Evolutionary conservation across 176 grass and related monocot genomes (phyloP).

Genomic region (Avena eriantha): DNA sequence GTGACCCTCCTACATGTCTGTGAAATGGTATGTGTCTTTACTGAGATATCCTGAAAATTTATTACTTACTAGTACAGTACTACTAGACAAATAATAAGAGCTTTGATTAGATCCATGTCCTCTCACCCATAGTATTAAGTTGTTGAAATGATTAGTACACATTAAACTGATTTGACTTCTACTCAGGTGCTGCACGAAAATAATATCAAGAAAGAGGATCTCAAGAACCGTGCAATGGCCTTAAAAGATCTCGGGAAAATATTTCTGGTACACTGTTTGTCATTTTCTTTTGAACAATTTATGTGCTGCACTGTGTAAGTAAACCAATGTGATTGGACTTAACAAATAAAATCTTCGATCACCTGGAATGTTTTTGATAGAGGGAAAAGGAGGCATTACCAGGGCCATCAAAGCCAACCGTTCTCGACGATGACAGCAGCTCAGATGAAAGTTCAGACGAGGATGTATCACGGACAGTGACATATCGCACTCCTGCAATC

Average conservation of each 20-base stretch:
- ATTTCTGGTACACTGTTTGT: slow-evolving; percentile 67
- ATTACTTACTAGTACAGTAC: not conserved
- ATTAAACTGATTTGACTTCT: not conserved
- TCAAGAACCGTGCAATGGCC: slow-evolving; percentile 73
- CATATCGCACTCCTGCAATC: slow-evolving; percentile 87
- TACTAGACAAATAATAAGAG: not conserved
- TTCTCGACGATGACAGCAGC: slow-evolving; percentile 70
- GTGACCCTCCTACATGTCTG: slow-evolving; percentile 92
- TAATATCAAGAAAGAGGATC: slow-evolving; percentile 92
- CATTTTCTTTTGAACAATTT: slow-evolving; percentile 14
- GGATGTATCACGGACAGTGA: slow-evolving; percentile 54
- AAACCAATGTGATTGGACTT: not conserved
- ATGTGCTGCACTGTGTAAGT: not conserved
- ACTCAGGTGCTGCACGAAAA: slow-evolving; percentile 84
- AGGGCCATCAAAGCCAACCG: slow-evolving; percentile 65
- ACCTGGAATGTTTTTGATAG: slow-evolving; percentile 45
- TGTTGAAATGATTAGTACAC: not conserved
- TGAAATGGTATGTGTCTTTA: slow-evolving; percentile 74
- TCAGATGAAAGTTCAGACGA: slow-evolving; percentile 91
- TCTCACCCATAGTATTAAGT: not conserved
- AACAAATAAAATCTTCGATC: slow-evolving; percentile 16
- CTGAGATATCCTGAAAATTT: not conserved
- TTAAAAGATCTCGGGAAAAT: slow-evolving; percentile 91
- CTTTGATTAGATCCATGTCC: not conserved
- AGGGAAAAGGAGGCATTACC: slow-evolving; percentile 84